A percentile compares a stretch with the other conserved stretches of the same genome.
Evolutionary conservation across 805 yeast genomes (phyloP).

Genomic region (Scheffersomyces stipitis): DNA sequence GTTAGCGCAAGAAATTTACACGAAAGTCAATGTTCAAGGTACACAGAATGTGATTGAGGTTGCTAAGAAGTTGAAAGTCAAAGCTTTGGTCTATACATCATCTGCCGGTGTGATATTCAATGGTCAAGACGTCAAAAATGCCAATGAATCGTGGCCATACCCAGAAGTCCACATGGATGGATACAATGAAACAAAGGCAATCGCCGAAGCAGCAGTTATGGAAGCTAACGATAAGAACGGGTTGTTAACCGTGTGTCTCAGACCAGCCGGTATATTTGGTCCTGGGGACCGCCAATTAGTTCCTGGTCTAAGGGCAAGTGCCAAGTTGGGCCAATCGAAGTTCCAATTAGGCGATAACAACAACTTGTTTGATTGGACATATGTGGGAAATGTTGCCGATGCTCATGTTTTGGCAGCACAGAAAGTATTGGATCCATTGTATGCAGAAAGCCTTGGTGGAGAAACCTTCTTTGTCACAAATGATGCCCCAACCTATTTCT

Average conservation of each 20-base stretch:
- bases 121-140: slow-evolving; percentile 90
- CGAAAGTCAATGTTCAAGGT: slow-evolving; percentile 88
- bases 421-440: slow-evolving; percentile 53
- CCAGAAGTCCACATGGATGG: slow-evolving; percentile 94
- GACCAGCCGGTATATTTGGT: slow-evolving; percentile 98
- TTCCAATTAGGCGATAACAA: slow-evolving; percentile 94
- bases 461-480: slow-evolving; percentile 89
- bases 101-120: slow-evolving; percentile 97
- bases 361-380: slow-evolving; percentile 94
- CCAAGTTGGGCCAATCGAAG: slow-evolving; percentile 80
- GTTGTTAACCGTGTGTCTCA: slow-evolving; percentile 76
- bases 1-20: slow-evolving; percentile 73
- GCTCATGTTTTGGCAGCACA: slow-evolving; percentile 92
- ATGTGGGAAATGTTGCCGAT: slow-evolving; percentile 97
- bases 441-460: slow-evolving; percentile 62
- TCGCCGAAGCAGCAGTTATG: slow-evolving; percentile 81
- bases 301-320: slow-evolving; percentile 85
- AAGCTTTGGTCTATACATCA: slow-evolving; percentile 87
- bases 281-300: slow-evolving; percentile 98
- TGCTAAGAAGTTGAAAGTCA: slow-evolving; percentile 50
- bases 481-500: slow-evolving; percentile 92
- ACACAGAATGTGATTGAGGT: slow-evolving; percentile 72
- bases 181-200: slow-evolving; percentile 91
- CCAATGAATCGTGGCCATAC: slow-evolving; percentile 92
- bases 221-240: slow-evolving; percentile 60